Evolutionary conservation across 306 rosid genomes (phyloP), one percentile per base, ranked within the genome.

Genomic region (Vigna nakashimae): DNA sequence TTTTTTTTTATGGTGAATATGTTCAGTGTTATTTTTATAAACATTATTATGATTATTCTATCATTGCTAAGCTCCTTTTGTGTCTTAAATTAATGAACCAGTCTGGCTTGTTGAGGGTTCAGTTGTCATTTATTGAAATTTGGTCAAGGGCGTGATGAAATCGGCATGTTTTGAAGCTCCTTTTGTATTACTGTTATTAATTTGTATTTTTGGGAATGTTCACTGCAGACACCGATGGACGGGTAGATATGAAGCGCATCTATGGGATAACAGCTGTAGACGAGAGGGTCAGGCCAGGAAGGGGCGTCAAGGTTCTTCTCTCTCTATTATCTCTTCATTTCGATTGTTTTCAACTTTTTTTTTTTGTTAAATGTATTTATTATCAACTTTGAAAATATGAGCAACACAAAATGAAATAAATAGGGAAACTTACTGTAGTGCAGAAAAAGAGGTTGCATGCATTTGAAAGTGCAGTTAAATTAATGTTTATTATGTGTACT

Each of bases 211-310:
- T 30, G 34, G 34, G 34, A 30, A 30, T 67, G 32, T 28, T 78
- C 11, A 34, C 24, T 74, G 78, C 85, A 94, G 98, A 40, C 98
- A 94, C 78, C 73, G 97, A 69, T 94, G 98, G 98, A 92, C 97
- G 68, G 98, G 97, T 55, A 89, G 97, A 88, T 94, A 90, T 65
- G 98, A 94, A 88, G 98, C 98, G 85, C 97, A 94, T 88, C 93
- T 94, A 1, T 94, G 98, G 98, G 98, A 94, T 81, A 90, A 94
- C 87, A 94, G 92, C 93, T 84, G 93, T 85, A 88, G 92, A 71
- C 82, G 91, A 52, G 97, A 94, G 88, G 97, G 98, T 28, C 93
- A 89, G 76, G 95, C 86, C 24, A 86, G 98, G 73, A 94, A 94
- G 82, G 97, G 97, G 51, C 97, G 98, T 77, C 98, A 94, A 94